Conservation (phyloP, 768 basidiomycete species). For the Leccinum broughii region DNA sequence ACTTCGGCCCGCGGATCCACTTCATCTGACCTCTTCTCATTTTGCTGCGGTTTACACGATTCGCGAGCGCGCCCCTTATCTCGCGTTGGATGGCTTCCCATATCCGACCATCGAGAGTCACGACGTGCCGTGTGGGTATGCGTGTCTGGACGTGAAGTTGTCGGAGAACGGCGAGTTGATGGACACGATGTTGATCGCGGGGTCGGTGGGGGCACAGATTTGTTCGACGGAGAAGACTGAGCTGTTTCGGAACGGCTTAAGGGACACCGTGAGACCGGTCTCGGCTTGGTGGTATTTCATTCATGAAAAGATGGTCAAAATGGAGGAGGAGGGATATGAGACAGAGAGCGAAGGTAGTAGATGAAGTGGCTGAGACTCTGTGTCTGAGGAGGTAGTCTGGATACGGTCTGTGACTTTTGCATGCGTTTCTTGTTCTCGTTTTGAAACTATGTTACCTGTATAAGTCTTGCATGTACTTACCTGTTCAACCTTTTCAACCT, state of each 20-base stretch:
- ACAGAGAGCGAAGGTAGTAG: background rate
- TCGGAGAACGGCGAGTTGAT: slow-evolving; percentile 27
- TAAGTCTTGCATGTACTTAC: no score
- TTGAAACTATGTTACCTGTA: background rate
- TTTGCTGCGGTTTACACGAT: slow-evolving; percentile 30
- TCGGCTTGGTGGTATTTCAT: slow-evolving; percentile 36
- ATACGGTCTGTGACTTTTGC: background rate
- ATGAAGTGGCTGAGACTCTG: background rate
- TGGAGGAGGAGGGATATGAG: background rate
- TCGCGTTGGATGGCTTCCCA: slow-evolving; percentile 30
- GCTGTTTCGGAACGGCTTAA: slow-evolving; percentile 30
- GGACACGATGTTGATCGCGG: slow-evolving; percentile 33
- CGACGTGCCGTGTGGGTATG: slow-evolving; percentile 33
- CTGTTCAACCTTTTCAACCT: no score
- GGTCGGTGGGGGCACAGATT: slow-evolving; percentile 30
- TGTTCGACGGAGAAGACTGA: slow-evolving; percentile 33
- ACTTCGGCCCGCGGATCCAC: slow-evolving; percentile 30
- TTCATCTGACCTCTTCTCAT: slow-evolving; percentile 24
- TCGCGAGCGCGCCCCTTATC: slow-evolving; percentile 21
- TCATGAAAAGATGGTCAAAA: slow-evolving; percentile 1
- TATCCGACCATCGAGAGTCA: slow-evolving; percentile 31
- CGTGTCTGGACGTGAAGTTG: slow-evolving; percentile 30
- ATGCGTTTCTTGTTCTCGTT: background rate
- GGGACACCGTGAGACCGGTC: slow-evolving; percentile 34
- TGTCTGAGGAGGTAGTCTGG: background rate